phyloP scores from a whole-genome alignment of 352 stramenopile genomes.

The Paralagenidium karlingii region DNA sequence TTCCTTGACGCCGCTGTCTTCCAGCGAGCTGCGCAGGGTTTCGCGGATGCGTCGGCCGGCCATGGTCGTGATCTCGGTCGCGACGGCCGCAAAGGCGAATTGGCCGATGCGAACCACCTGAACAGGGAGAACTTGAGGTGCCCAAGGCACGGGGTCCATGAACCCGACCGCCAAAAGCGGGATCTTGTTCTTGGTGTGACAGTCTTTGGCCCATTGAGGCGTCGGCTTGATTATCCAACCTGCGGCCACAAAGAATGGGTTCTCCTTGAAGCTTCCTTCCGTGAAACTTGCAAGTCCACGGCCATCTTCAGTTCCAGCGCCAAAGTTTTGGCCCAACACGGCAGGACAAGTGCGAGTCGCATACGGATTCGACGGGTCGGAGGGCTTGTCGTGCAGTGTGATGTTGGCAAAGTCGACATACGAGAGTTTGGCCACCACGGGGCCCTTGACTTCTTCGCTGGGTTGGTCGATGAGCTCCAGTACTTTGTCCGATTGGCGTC shows the following conservation, averaged over 20 bases:
- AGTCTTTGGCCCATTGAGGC: conserved; percentile 23
- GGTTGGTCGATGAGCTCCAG: conserved; percentile 9
- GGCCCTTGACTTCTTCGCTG: conserved; percentile 14
- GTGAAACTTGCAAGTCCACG: conserved; percentile 15
- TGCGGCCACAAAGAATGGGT: conserved; percentile 12
- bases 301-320: conserved; percentile 30
- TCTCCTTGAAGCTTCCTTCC: conserved; percentile 19
- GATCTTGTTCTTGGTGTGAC: conserved; percentile 23
- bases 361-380: conserved; percentile 13
- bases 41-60: conserved; percentile 26
- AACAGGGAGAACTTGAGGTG: conserved; percentile 31
- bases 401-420: conserved; percentile 39
- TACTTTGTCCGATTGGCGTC: conserved; percentile 17
- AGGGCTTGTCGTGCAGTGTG: conserved; percentile 9
- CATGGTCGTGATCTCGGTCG: conserved; percentile 56
- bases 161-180: conserved; percentile 20
- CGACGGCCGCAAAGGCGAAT: conserved; percentile 29
- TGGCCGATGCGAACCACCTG: conserved; percentile 41
- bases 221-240: conserved; percentile 13
- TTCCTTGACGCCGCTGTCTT: conserved; percentile 13
- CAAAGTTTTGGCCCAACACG: conserved; percentile 34
- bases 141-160: conserved; percentile 24
- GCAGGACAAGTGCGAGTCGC: conserved; percentile 24
- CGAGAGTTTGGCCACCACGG: conserved; percentile 15
- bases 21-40: conserved; percentile 14